phyloP scores from a whole-genome alignment of 441 rosid species.

The Mallotus japonicus region DNA sequence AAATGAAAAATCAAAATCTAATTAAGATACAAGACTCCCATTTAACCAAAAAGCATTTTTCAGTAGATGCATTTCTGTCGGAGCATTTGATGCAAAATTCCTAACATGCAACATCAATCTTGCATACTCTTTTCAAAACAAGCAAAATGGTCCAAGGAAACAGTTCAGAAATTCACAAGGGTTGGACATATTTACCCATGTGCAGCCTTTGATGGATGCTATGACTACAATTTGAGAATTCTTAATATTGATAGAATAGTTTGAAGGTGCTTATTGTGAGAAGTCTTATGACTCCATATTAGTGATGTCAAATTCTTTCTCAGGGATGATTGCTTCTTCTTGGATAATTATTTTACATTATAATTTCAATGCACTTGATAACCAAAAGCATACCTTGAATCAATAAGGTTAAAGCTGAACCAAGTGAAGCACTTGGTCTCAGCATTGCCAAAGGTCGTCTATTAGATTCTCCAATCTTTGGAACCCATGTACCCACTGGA shows the following conservation, averaged over 20 bases:
- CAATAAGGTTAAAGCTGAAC: constrained; percentile 54
- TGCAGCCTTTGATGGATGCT: not conserved
- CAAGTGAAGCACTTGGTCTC: constrained; percentile 57
- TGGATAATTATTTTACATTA: not conserved
- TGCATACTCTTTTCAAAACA: not conserved
- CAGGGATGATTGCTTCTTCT: not conserved
- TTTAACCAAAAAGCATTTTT: not conserved
- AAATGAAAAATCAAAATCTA: not conserved
- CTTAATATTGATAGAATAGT: not conserved
- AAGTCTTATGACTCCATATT: not conserved
- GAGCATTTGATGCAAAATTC: not conserved
- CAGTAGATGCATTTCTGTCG: not conserved
- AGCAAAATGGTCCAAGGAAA: not conserved
- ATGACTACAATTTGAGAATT: not conserved
- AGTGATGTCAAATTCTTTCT: constrained; percentile 1
- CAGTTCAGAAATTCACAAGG: not conserved
- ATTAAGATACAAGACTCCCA: not conserved
- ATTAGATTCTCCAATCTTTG: constrained; percentile 54
- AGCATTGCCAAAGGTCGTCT: constrained; percentile 54
- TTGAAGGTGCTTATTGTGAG: not conserved
- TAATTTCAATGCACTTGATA: not conserved
- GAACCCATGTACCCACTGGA: constrained; percentile 59
- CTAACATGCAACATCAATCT: not conserved
- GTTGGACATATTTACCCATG: not conserved
- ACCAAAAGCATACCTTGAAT: constrained; percentile 47